A percentile compares a stretch with the other conserved stretches of the same genome.
Conservation (phyloP, 441 rosid species). For the Euphorbia celastroides region DNA sequence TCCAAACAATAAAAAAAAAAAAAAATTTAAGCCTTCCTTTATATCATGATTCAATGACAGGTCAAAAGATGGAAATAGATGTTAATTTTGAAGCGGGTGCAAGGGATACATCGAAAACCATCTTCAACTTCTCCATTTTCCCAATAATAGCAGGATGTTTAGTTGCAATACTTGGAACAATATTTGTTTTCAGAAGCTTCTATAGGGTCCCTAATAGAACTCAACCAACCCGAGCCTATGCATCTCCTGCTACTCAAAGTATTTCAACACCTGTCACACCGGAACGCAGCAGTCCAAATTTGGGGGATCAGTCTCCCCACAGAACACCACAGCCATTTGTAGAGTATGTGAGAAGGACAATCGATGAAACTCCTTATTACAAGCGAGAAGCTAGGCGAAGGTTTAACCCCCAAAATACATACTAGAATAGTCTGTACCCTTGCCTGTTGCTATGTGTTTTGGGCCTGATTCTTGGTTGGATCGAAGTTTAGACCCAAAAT, state of each 20-base stretch:
- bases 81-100: conserved; percentile 42
- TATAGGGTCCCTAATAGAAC: conserved; percentile 20
- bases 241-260: conserved; percentile 27
- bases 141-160: conserved; percentile 22
- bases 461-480: not conserved
- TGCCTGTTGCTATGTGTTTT: not conserved
- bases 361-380: conserved; percentile 84
- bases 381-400: conserved; percentile 71
- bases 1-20: not conserved
- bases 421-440: conserved; percentile 19
- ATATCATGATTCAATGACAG: conserved; percentile 26
- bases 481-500: not conserved
- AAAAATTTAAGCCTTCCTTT: not conserved
- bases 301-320: conserved; percentile 55
- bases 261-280: conserved; percentile 52
- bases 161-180: not conserved
- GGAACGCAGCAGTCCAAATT: conserved; percentile 34
- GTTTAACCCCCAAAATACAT: conserved; percentile 70
- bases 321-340: conserved; percentile 81
- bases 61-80: conserved; percentile 63
- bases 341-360: conserved; percentile 76
- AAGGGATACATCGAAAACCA: conserved; percentile 15
- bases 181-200: conserved; percentile 19
- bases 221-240: conserved; percentile 21
- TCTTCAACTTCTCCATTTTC: conserved; percentile 16